Conservation (phyloP, 192 early-diverging fungal species). For the Coemansia erecta region DNA sequence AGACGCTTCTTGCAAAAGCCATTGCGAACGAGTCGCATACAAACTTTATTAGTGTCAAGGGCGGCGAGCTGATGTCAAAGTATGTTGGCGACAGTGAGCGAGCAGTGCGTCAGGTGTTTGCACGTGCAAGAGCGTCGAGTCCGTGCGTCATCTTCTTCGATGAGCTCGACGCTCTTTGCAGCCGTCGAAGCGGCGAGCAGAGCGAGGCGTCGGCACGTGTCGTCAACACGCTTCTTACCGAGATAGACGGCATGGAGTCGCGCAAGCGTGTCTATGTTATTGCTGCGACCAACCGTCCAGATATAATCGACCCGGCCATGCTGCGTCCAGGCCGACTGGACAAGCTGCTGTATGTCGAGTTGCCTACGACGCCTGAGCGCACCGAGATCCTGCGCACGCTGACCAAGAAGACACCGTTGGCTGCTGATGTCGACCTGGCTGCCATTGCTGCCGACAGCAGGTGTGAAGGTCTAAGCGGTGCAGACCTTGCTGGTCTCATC, state of each 20-base stretch:
- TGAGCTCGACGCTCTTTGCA: constrained; percentile 92
- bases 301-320: constrained; percentile 98
- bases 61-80: constrained; percentile 97
- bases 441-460: constrained; percentile 61
- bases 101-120: constrained; percentile 92
- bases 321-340: constrained; percentile 94
- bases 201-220: constrained; percentile 88
- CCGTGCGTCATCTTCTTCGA: constrained; percentile 99
- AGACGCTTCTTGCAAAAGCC: constrained; percentile 96
- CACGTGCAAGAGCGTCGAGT: constrained; percentile 84
- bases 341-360: constrained; percentile 95
- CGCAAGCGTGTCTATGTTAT: constrained; percentile 92
- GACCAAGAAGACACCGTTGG: constrained; percentile 74
- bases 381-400: constrained; percentile 82
- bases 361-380: constrained; percentile 79
- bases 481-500: constrained; percentile 73
- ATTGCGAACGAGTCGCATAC: constrained; percentile 96
- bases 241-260: constrained; percentile 92
- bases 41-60: constrained; percentile 98
- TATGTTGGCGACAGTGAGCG: constrained; percentile 99
- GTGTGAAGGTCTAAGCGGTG: constrained; percentile 74
- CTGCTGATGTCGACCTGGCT: constrained; percentile 56
- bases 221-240: constrained; percentile 95
- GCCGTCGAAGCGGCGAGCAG: constrained; percentile 83
- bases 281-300: constrained; percentile 96